A percentile compares a stretch with the other conserved stretches of the same genome.
These are phyloP conservation scores for Coprinopsis marcescibilis DNA, from an alignment of 768 basidiomycete genomes.

Conservation along the genomic window DNA sequence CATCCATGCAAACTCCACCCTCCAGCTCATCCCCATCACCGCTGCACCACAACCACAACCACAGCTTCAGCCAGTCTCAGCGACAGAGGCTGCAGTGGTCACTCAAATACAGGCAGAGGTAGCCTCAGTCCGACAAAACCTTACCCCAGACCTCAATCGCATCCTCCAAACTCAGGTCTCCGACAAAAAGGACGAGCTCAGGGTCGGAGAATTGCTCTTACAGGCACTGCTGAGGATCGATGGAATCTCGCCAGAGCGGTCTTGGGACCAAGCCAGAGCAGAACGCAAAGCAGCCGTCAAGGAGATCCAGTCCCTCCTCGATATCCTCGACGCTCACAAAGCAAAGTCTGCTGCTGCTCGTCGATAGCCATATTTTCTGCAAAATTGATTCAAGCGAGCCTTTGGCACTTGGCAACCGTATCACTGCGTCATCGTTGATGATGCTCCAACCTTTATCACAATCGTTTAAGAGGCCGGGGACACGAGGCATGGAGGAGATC, in stretches of 20 bases:
- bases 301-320: conserved; percentile 78
- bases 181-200: conserved; percentile 18
- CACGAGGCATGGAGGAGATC: no score
- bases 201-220: conserved; percentile 77
- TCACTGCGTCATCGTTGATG: no score
- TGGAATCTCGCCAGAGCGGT: conserved; percentile 63
- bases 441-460: no score
- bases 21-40: conserved; percentile 54
- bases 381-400: no score
- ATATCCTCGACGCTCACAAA: conserved; percentile 74
- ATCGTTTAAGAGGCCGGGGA: no score
- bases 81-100: conserved; percentile 50
- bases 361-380: no score
- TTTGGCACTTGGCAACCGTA: no score
- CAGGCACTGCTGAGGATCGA: conserved; percentile 87
- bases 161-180: conserved; percentile 15
- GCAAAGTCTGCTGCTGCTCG: conserved; percentile 14
- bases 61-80: conserved; percentile 19
- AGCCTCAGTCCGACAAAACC: conserved; percentile 41
- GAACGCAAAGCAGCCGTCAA: conserved; percentile 84
- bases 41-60: conserved; percentile 20
- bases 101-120: conserved; percentile 52
- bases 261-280: conserved; percentile 73
- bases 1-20: conserved; percentile 55
- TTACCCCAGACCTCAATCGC: conserved; percentile 49